Evolutionary conservation across 2,329 filamentous ascomycete species (phyloP), one percentile per base, ranked within the genome.

Genomic region (Rugonectria rugulosa): DNA sequence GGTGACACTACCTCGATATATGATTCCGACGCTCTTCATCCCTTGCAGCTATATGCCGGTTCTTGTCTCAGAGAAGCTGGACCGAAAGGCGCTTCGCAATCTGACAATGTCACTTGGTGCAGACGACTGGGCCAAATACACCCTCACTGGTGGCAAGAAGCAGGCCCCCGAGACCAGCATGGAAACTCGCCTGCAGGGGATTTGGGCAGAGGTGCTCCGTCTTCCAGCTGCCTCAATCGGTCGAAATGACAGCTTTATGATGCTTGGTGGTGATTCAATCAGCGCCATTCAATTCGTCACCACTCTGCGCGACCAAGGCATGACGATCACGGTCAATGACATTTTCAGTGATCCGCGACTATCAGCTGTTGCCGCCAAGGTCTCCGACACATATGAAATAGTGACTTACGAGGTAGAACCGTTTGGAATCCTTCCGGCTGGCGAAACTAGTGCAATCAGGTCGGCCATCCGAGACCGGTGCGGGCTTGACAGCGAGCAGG

Each of bases 131-230:
- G 19, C 44, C 4, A 42, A 43, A n/a, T 42, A 42, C 15, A 24
- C 47, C 2, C 29, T 50, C 7, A 23, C 36, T 3, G 31, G 37
- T 7, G 24, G 17, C 6, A 23, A 44, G 40, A 44, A 44, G 9
- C 23, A 31, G 2, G 31, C 48, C 4, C 48, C 48, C 6, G 10
- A 12, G 2, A 52, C 48, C 1, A 2, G 6, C 1, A 44, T 38
- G 29, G 48, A 52, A n/a, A 4, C 14, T 6, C 14, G 27, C 15
- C 14, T 75, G 9, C 67, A 64, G 17, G 36, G 50, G 15, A 60
- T 72, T n/a, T 77, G 77, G 74, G 63, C 68, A 2, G 15, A 12
- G 2, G 37, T 52, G 17, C 32, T 52, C 7, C 37, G 17, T 59
- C 68, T 5, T 61, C 75, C 1, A 59, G 77, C 6, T 60, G 62